Conservation (phyloP, 352 stramenopile genomes). For the Peronospora belbahrii region DNA sequence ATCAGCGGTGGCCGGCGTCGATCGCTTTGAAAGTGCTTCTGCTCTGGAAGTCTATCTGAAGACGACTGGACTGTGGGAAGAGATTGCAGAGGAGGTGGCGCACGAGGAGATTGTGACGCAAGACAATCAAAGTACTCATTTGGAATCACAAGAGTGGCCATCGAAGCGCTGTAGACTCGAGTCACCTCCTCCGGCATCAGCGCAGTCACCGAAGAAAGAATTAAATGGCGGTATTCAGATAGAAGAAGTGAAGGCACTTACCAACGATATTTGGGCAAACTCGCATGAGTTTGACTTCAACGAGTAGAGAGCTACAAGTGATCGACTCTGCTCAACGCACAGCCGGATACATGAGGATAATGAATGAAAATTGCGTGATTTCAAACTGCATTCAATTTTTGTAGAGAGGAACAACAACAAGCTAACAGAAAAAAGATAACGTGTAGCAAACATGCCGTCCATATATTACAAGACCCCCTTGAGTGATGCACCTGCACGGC, state of each 20-base stretch:
- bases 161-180: constrained; percentile 26
- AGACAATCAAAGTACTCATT: neutral
- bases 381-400: constrained; percentile 22
- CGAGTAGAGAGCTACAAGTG: constrained; percentile 16
- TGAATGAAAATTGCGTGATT: constrained; percentile 17
- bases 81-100: constrained; percentile 32
- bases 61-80: constrained; percentile 49
- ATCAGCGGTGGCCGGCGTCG: constrained; percentile 42
- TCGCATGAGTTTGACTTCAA: constrained; percentile 75
- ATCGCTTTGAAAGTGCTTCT: constrained; percentile 67
- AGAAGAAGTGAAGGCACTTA: constrained; percentile 51
- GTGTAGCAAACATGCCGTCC: constrained; percentile 9
- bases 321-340: neutral
- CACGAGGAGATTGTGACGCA: constrained; percentile 15
- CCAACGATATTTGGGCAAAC: constrained; percentile 79
- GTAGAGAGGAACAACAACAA: too few relatives aligned
- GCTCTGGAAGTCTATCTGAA: constrained; percentile 67
- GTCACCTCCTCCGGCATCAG: constrained; percentile 9
- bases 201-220: constrained; percentile 24
- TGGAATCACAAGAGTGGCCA: constrained; percentile 4
- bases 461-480: constrained; percentile 68
- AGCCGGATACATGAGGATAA: constrained; percentile 7
- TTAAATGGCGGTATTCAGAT: constrained; percentile 25
- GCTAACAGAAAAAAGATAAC: too few relatives aligned
- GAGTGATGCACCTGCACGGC: constrained; percentile 65